phyloP scores from a whole-genome alignment of 352 stramenopile genomes.

The Poterioochromonas sp. region DNA sequence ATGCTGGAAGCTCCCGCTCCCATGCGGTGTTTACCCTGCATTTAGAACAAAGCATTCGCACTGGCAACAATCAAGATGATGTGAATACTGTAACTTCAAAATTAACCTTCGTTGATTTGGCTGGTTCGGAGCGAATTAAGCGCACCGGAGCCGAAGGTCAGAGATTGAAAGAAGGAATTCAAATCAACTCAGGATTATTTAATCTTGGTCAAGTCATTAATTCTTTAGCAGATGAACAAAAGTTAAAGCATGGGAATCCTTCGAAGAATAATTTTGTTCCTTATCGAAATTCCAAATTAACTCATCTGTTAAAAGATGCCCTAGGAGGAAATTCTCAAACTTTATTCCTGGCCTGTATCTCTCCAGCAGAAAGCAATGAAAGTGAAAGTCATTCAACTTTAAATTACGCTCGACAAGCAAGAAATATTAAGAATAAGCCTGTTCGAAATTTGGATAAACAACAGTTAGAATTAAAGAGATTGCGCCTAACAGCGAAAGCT shows the following conservation, averaged over 20 bases:
- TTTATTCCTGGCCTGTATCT: constrained; percentile 80
- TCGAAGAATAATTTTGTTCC: constrained; percentile 59
- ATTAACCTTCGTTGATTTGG: constrained; percentile 73
- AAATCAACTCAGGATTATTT: constrained; percentile 96
- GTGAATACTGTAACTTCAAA: not conserved
- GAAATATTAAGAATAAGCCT: constrained; percentile 86
- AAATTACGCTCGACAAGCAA: constrained; percentile 44
- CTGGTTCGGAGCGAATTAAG: constrained; percentile 81
- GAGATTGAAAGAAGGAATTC: constrained; percentile 85
- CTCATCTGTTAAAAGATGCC: constrained; percentile 75
- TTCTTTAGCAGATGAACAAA: constrained; percentile 72
- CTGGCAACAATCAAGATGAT: not conserved
- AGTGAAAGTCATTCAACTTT: constrained; percentile 75
- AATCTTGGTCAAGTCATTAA: constrained; percentile 95
- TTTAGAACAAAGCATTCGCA: constrained; percentile 53
- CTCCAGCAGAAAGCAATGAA: constrained; percentile 74
- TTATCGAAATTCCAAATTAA: constrained; percentile 78
- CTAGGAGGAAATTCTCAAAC: constrained; percentile 77
- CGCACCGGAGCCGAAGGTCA: constrained; percentile 78
- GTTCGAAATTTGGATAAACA: constrained; percentile 81
- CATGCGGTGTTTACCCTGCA: constrained; percentile 70
- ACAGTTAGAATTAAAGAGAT: constrained; percentile 38
- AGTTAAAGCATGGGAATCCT: constrained; percentile 50
- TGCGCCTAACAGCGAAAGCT: not conserved
- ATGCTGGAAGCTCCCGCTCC: constrained; percentile 65